Conservation (phyloP, 306 rosid species). For the Cicer judaicum region DNA sequence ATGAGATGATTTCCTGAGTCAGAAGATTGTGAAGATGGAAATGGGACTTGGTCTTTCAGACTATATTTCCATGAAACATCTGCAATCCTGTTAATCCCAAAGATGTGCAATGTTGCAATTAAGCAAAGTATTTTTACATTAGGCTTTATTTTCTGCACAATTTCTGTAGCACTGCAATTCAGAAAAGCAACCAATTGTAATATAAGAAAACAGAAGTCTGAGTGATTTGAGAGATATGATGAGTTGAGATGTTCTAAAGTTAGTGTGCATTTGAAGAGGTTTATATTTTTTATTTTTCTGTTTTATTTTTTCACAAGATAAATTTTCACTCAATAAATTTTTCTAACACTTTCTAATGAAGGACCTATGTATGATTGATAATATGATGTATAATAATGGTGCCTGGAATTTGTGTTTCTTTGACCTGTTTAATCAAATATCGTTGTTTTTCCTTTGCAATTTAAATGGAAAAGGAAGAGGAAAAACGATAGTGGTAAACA, state of each 20-base stretch:
- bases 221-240: background rate
- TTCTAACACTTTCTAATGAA: background rate
- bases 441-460: constrained; percentile 3
- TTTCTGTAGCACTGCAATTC: constrained; percentile 11
- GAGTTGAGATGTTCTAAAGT: constrained; percentile 10
- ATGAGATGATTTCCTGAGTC: constrained; percentile 34
- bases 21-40: constrained; percentile 35
- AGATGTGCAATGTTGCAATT: constrained; percentile 10
- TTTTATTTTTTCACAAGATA: background rate
- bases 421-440: background rate
- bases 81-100: constrained; percentile 5
- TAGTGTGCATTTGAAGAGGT: constrained; percentile 3
- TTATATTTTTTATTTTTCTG: background rate
- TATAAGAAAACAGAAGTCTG: background rate
- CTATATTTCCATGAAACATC: constrained; percentile 11
- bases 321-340: background rate
- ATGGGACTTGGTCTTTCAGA: constrained; percentile 27
- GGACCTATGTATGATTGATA: constrained; percentile 6
- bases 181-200: constrained; percentile 33
- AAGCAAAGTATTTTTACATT: background rate
- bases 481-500: constrained; percentile 22
- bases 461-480: background rate
- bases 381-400: constrained; percentile 11
- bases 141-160: constrained; percentile 14
- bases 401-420: constrained; percentile 10